phyloP scores from a whole-genome alignment of 1,284 basidiomycete genomes.

The Tetrapyrgos nigripes region DNA sequence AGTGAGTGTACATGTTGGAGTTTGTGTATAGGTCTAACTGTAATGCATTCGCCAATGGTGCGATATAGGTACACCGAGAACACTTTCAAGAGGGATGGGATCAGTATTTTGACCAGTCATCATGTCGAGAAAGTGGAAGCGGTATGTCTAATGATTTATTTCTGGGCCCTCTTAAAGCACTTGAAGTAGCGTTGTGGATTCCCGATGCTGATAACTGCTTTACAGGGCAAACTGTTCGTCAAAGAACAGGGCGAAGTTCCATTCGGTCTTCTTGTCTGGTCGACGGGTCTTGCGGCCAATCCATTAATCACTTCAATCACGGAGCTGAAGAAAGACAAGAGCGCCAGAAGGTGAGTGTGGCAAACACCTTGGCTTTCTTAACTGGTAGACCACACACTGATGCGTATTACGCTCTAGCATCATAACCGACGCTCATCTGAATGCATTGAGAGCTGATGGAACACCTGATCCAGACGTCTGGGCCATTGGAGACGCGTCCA shows the following conservation, averaged over 20 bases:
- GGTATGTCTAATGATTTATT: slow-evolving; percentile 37
- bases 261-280: slow-evolving; percentile 88
- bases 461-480: slow-evolving; percentile 76
- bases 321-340: slow-evolving; percentile 67
- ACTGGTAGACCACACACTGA: neutral
- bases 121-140: slow-evolving; percentile 82
- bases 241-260: slow-evolving; percentile 75
- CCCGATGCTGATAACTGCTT: neutral
- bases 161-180: neutral
- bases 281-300: slow-evolving; percentile 83
- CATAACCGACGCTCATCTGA: slow-evolving; percentile 67
- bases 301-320: slow-evolving; percentile 71
- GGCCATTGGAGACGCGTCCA: slow-evolving; percentile 84
- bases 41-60: slow-evolving; percentile 13
- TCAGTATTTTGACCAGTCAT: slow-evolving; percentile 78
- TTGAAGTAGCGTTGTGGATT: neutral
- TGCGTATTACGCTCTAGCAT: slow-evolving; percentile 40
- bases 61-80: slow-evolving; percentile 67
- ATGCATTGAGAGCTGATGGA: slow-evolving; percentile 62
- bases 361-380: slow-evolving; percentile 16
- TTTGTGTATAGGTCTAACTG: slow-evolving; percentile 9
- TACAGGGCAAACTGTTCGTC: slow-evolving; percentile 62
- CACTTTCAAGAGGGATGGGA: slow-evolving; percentile 80
- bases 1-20: slow-evolving; percentile 45
- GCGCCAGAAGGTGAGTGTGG: slow-evolving; percentile 59